Evolutionary conservation across 352 stramenopile genomes (phyloP), one percentile per base, ranked within the genome.

Genomic region (Blastocystis sp.): DNA sequence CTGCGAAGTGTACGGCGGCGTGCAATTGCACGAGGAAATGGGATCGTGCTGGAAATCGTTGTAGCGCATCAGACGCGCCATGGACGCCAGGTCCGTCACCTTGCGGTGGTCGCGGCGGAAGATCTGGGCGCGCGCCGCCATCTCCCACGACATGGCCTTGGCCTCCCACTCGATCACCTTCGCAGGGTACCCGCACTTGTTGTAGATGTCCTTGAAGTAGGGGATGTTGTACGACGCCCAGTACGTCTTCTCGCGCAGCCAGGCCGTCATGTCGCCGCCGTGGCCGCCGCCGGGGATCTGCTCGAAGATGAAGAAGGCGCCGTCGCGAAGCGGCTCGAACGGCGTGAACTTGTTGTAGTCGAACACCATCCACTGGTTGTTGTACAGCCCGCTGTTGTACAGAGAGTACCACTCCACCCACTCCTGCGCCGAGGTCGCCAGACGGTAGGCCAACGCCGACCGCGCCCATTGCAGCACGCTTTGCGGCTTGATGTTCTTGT

Each of bases 281-380:
- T 92, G 88, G 52, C 93, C 89, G 23, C 90, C 88, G 2, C 89
- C 91, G 1, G 91, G 92, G 0, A 93, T 86, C 76, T 93, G 91
- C 88, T 93, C 91, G 23, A 93, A 86, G 7, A 94, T 82, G 0
- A 76, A 93, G 41, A 94, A 88, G 0, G 91, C 91, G 59, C 91
- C 69, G 19, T 79, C 28, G 23, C 77, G 56, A 41, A 93, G 91
- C 1, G 90, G 90, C 1, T 74, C n/a, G 28, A 91, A 90, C 0
- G 78, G 82, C 4, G 89, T 64, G 77, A 93, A 93, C 7, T 88
- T 89, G 40, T 91, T 91, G 10, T 90, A 91, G 89, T 94, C 91
- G 23, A 93, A 79, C 62, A 94, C 66, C 92, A 93, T 93, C 91
- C 91, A 94, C 89, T 94, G 92, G 70, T 93, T 92, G 88, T 93